A percentile compares a stretch with the other conserved stretches of the same genome.
Evolutionary conservation across 306 rosid species (phyloP).

Genomic region (Biancaea sappan): DNA sequence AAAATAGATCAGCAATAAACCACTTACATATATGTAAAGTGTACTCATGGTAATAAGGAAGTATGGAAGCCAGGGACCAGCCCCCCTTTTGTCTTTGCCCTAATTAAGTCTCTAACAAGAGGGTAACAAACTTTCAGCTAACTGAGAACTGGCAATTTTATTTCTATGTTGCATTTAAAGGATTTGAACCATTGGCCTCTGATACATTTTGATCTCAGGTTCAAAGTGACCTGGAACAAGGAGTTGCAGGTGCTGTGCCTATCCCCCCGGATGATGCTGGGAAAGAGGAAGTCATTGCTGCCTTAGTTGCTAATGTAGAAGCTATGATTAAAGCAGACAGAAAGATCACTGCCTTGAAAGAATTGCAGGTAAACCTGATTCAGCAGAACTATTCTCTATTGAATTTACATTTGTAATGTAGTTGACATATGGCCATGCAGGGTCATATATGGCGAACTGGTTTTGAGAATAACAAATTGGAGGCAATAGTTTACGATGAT

Average conservation of each 20-base stretch:
- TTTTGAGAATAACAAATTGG: constrained; percentile 75
- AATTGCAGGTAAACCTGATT: constrained; percentile 54
- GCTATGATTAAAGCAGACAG: constrained; percentile 76
- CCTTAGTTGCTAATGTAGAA: constrained; percentile 64
- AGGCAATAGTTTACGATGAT: constrained; percentile 83
- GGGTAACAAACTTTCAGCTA: not conserved
- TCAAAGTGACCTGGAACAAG: constrained; percentile 60
- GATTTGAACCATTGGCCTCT: not conserved
- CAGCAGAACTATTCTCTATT: not conserved
- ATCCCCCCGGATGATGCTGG: constrained; percentile 56
- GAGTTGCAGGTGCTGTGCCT: constrained; percentile 59
- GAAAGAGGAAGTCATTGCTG: constrained; percentile 60
- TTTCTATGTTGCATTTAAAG: not conserved
- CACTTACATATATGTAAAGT: not conserved
- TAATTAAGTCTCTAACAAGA: constrained; percentile 26
- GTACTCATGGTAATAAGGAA: constrained; percentile 21
- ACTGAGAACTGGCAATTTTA: constrained; percentile 15
- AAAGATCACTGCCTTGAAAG: constrained; percentile 68
- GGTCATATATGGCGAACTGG: constrained; percentile 91
- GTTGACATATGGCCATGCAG: constrained; percentile 42
- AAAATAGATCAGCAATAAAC: constrained; percentile 24
- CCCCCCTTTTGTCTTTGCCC: constrained; percentile 13
- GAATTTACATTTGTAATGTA: not conserved
- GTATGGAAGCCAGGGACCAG: constrained; percentile 25
- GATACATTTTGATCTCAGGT: constrained; percentile 40